A percentile compares a stretch with the other conserved stretches of the same genome.
These are phyloP conservation scores for Pulchroboletus neoregius DNA, from an alignment of 1,284 basidiomycete species.

Conservation along the genomic window DNA sequence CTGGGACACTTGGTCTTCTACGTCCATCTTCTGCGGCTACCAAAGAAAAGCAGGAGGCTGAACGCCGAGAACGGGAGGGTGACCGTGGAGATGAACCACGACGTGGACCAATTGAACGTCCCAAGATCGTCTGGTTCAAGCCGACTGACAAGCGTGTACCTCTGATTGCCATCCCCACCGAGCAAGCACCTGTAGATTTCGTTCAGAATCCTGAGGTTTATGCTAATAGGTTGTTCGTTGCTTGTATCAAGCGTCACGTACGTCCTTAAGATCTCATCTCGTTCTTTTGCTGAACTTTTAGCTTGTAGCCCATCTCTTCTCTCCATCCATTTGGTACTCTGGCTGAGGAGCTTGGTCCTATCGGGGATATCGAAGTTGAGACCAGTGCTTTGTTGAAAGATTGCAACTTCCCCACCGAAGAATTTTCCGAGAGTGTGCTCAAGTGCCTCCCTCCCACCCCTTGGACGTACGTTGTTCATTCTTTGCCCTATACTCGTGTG, in stretches of 20 bases:
- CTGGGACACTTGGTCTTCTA: constrained; percentile 91
- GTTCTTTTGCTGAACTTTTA: constrained; percentile 15
- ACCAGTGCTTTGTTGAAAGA: constrained; percentile 97
- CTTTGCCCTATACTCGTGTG: not conserved
- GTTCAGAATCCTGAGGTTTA: constrained; percentile 92
- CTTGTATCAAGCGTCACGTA: constrained; percentile 96
- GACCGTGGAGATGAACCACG: constrained; percentile 81
- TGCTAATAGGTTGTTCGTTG: constrained; percentile 89
- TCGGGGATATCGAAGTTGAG: constrained; percentile 96
- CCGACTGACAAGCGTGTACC: constrained; percentile 99
- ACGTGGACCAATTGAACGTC: constrained; percentile 76
- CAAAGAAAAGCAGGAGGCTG: constrained; percentile 99
- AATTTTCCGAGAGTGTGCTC: constrained; percentile 89
- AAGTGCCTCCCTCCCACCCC: constrained; percentile 94
- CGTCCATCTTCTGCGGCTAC: constrained; percentile 97
- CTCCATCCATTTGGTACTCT: constrained; percentile 98
- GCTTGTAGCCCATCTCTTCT: constrained; percentile 78
- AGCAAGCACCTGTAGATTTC: constrained; percentile 96
- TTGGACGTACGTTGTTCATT: constrained; percentile 68
- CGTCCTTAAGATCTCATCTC: constrained; percentile 29
- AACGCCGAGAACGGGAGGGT: constrained; percentile 93
- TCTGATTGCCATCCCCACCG: constrained; percentile 98
- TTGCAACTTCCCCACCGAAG: constrained; percentile 95
- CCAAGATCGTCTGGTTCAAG: constrained; percentile 99
- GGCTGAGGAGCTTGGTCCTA: constrained; percentile 97